phyloP scores from a whole-genome alignment of 345 rosid species.

The Carallia brachiata region DNA sequence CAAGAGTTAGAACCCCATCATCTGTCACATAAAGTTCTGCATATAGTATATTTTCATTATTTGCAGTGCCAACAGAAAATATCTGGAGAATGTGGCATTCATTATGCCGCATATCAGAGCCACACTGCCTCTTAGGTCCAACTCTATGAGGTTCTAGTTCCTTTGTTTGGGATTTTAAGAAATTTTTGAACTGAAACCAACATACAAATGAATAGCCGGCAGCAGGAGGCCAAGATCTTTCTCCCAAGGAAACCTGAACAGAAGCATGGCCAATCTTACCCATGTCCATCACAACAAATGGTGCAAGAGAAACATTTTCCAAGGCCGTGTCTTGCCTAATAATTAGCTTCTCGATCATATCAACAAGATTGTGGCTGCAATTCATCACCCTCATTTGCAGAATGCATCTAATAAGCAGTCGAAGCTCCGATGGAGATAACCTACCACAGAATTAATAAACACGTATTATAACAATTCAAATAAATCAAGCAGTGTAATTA shows the following conservation, averaged over 20 bases:
- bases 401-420: constrained; percentile 75
- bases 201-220: constrained; percentile 99
- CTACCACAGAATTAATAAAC: constrained; percentile 46
- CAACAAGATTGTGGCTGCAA: constrained; percentile 75
- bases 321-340: constrained; percentile 77
- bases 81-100: constrained; percentile 66
- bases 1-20: constrained; percentile 89
- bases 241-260: constrained; percentile 93
- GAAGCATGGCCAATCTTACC: constrained; percentile 94
- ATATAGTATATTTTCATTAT: constrained; percentile 64
- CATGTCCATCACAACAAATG: constrained; percentile 96
- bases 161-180: constrained; percentile 63
- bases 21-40: constrained; percentile 93
- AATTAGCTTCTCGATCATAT: constrained; percentile 87
- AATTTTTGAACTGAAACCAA: constrained; percentile 91
- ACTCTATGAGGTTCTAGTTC: constrained; percentile 57
- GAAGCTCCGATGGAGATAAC: constrained; percentile 91
- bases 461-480: constrained; percentile 20
- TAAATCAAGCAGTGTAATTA: constrained; percentile 4
- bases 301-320: constrained; percentile 85
- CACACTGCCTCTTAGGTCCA: constrained; percentile 51
- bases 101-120: constrained; percentile 17
- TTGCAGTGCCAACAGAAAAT: constrained; percentile 90
- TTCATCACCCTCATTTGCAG: constrained; percentile 77
- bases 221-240: constrained; percentile 99